Base-by-base conservation (phyloP, 2,329 filamentous ascomycete genomes). In the Aureobasidium sp. region DNA sequence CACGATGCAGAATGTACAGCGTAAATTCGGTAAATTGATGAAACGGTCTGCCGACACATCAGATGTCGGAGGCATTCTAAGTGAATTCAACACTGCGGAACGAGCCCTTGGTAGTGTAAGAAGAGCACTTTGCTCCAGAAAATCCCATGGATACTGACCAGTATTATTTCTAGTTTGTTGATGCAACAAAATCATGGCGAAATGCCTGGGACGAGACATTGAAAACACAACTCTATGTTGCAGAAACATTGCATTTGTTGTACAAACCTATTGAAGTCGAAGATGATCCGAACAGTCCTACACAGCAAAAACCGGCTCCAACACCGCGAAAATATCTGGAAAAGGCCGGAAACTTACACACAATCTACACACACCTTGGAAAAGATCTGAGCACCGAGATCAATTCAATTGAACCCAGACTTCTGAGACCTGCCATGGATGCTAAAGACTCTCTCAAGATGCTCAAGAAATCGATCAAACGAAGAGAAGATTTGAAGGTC, bases 381-480 rank as follows among this genome's bases (percentile, higher is more conserved):
- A 80, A 77, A 15, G 90, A 94, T 67, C 77, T 95, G 68, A 72
- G 85, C 61, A 84, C 86, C 63, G 90, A 94, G 70, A 79, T 94
- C 62, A 79, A 77, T 62, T 80, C 84, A 67, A 88, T 95, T 65
- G 88, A 93, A 66, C 75, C 78, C 10, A 83, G 84, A 66, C 82
- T 94, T 65, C 83, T 92, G 59, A 80, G 80, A 62, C 89, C 90
- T 0, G 87, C 87, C 4, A 83, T 83, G 62, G 82, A 87, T 58
- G 88, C 88, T 8, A 87, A 85, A 68, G 84, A 87, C 58, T 83
- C 77, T 59, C 79, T 93, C 63, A 83, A 86, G 66, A 86, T 88
- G 2, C 80, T 94, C 71, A 86, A 88, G 69, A 94, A 91, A 76
- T 87, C 86, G 1, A 90, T 95, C 69, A 94, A 93, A 76, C 91